phyloP scores from a whole-genome alignment of 73 alveolate species.

The Tetrahymena borealis region DNA sequence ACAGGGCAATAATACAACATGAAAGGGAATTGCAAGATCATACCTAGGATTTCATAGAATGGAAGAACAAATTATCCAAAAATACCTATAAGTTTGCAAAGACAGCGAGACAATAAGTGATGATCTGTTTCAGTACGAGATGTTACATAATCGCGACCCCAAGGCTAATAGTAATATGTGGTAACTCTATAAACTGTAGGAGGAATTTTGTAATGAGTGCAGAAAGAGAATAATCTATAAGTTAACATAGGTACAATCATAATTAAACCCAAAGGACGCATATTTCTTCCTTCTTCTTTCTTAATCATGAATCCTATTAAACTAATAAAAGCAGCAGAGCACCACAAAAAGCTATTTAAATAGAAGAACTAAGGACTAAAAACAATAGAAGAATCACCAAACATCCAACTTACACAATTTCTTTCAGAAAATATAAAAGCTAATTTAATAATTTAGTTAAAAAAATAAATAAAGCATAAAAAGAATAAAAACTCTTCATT shows the following conservation, averaged over 20 bases:
- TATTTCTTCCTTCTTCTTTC: neutral
- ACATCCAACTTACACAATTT: neutral
- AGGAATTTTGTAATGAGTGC: neutral
- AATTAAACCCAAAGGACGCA: neutral
- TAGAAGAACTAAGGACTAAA: neutral
- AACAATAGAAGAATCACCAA: neutral
- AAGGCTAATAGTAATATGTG: neutral
- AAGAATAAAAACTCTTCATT: neutral
- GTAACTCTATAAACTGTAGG: neutral
- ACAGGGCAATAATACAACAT: neutral
- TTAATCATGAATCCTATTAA: neutral
- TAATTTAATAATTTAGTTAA: neutral
- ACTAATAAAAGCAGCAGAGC: neutral
- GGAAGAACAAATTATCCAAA: neutral
- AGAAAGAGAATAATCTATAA: neutral
- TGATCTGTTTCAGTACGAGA: neutral
- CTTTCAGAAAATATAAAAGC: neutral
- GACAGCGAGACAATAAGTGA: too few species aligned
- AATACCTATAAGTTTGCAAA: neutral
- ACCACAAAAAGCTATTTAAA: neutral
- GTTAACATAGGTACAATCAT: neutral
- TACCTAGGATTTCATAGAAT: neutral
- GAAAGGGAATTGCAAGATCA: neutral
- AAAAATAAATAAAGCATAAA: neutral
- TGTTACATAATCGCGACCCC: neutral